A percentile compares a stretch with the other conserved stretches of the same genome.
Conservation (phyloP, 139 green algal species). For the Cymbomonas tetramitiformis region DNA sequence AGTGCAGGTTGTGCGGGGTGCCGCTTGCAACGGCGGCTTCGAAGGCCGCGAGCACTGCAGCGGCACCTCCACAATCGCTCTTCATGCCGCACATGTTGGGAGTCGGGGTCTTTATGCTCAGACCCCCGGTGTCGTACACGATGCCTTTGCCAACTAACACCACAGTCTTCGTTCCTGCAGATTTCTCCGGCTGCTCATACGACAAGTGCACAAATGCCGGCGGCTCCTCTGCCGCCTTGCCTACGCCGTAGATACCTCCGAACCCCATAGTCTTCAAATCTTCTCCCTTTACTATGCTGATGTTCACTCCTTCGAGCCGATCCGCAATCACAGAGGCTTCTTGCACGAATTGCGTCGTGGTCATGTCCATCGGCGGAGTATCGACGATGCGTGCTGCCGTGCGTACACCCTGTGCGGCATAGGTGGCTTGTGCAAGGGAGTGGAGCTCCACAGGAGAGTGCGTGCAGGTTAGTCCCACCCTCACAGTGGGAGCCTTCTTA, state of each 20-base stretch:
- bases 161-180: neutral
- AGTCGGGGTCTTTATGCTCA: constrained; percentile 14
- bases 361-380: too few species aligned
- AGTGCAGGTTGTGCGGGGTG: constrained; percentile 52
- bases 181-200: constrained; percentile 52
- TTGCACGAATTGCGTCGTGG: too few species aligned
- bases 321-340: too few species aligned
- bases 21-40: constrained; percentile 11
- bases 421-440: too few species aligned
- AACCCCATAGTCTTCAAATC: too few species aligned
- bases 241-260: constrained; percentile 54
- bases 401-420: too few species aligned
- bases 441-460: too few species aligned
- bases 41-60: constrained; percentile 25
- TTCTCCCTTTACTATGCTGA: too few species aligned
- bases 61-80: constrained; percentile 30
- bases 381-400: too few species aligned
- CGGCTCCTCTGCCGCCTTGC: constrained; percentile 50
- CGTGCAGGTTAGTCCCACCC: too few species aligned
- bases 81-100: constrained; percentile 22
- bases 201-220: constrained; percentile 92
- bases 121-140: constrained; percentile 24
- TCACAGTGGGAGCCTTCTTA: too few species aligned
- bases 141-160: constrained; percentile 25
- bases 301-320: too few species aligned